Conservation (phyloP, 306 rosid genomes). For the Begonia fuchsioides region DNA sequence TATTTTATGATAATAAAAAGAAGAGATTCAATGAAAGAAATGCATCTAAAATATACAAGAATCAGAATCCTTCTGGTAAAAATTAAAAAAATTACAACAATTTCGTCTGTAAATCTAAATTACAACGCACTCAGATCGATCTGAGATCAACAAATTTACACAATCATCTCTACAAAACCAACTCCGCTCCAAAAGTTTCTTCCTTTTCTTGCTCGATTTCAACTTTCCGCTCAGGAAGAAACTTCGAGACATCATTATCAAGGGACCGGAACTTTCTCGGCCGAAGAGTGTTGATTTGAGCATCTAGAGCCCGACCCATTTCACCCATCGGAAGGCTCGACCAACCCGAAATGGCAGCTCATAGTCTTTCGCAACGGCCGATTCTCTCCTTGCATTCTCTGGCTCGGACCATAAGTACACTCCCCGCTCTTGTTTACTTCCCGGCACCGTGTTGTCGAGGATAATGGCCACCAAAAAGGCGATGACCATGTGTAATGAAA, state of each 20-base stretch:
- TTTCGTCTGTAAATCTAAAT: conserved; percentile 4
- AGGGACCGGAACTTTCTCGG: too few relatives aligned
- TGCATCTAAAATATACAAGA: too few relatives aligned
- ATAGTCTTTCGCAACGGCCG: conserved; percentile 75
- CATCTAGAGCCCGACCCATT: conserved; percentile 73
- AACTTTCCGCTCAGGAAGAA: too few relatives aligned
- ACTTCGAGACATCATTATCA: too few relatives aligned
- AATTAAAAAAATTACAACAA: neutral
- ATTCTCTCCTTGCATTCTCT: conserved; percentile 70
- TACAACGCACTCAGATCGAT: conserved; percentile 13
- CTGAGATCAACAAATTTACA: conserved; percentile 1
- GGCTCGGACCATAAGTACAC: conserved; percentile 89
- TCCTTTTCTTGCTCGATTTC: too few relatives aligned
- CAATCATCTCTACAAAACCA: conserved; percentile 5
- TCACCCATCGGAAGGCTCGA: conserved; percentile 87
- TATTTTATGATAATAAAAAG: too few relatives aligned
- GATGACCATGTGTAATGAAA: conserved; percentile 74
- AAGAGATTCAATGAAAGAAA: too few relatives aligned
- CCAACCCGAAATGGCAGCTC: conserved; percentile 71
- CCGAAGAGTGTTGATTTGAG: too few relatives aligned
- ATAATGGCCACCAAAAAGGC: conserved; percentile 75
- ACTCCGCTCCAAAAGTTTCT: too few relatives aligned
- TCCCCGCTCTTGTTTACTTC: conserved; percentile 85
- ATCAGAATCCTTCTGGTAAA: too few relatives aligned
- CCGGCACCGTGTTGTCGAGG: conserved; percentile 94